phyloP scores from a whole-genome alignment of 768 basidiomycete genomes.

The Cystoderma amianthinum region DNA sequence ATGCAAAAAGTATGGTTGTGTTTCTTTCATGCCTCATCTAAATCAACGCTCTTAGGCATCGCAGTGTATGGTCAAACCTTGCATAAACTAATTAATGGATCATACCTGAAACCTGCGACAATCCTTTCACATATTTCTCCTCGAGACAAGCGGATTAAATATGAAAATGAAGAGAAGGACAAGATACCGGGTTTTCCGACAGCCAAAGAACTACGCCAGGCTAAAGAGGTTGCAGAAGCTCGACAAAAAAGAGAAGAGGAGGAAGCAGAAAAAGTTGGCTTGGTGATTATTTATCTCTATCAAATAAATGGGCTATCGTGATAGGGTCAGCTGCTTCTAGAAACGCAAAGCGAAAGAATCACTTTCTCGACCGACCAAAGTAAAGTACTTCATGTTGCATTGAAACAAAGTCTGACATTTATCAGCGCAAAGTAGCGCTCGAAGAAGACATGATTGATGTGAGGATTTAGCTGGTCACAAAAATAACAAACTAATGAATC shows the following conservation, averaged over 20 bases:
- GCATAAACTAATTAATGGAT: constrained; percentile 60
- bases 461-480: constrained; percentile 19
- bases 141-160: constrained; percentile 71
- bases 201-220: constrained; percentile 69
- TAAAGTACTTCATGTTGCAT: constrained; percentile 13
- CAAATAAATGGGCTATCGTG: not conserved
- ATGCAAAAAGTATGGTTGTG: constrained; percentile 50
- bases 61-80: constrained; percentile 54
- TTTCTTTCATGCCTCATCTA: not conserved
- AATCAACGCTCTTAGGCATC: constrained; percentile 14
- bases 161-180: constrained; percentile 71
- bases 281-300: constrained; percentile 41
- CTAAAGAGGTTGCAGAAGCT: constrained; percentile 58
- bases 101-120: constrained; percentile 80
- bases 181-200: constrained; percentile 75
- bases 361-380: constrained; percentile 47
- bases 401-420: not conserved
- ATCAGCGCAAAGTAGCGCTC: constrained; percentile 38
- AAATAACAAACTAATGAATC: no score
- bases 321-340: constrained; percentile 24
- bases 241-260: constrained; percentile 65
- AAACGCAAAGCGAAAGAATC: constrained; percentile 55
- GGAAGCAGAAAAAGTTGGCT: constrained; percentile 64
- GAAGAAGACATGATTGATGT: constrained; percentile 68
- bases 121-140: constrained; percentile 74